These are phyloP conservation scores for Testicularia cyperi DNA, from an alignment of 1,284 basidiomycete genomes.

Conservation along the genomic window DNA sequence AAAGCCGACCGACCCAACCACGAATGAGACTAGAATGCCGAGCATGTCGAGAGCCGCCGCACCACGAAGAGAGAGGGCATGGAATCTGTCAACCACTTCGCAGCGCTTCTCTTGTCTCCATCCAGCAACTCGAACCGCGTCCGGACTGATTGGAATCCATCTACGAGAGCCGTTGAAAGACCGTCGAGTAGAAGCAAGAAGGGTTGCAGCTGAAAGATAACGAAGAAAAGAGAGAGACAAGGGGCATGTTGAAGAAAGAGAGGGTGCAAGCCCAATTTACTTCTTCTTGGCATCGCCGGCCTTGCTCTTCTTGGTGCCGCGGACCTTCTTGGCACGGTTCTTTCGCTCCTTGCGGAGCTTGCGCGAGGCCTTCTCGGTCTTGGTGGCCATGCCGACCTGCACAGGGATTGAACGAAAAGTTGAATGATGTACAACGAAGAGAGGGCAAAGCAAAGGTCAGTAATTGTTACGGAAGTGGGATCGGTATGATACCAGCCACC, in stretches of 20 bases:
- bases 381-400: conserved; percentile 78
- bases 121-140: no score
- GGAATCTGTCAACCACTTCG: no score
- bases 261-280: conserved; percentile 27
- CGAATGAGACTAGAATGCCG: conserved; percentile 2
- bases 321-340: conserved; percentile 95
- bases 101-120: no score
- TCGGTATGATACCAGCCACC: no score
- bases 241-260: neutral
- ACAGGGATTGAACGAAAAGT: no score
- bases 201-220: neutral
- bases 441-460: conserved; percentile 3
- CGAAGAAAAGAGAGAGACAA: conserved; percentile 2
- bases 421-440: neutral
- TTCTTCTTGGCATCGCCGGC: conserved; percentile 52
- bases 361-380: conserved; percentile 88
- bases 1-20: conserved; percentile 26
- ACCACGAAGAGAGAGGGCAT: conserved; percentile 7
- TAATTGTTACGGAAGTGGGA: conserved; percentile 7
- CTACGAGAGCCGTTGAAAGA: no score
- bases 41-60: no score
- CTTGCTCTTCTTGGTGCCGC: conserved; percentile 65
- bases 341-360: conserved; percentile 99
- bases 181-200: conserved; percentile 2
- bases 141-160: no score